Conservation (phyloP, 2,329 filamentous ascomycete genomes). For the Colletotrichum tropicale region DNA sequence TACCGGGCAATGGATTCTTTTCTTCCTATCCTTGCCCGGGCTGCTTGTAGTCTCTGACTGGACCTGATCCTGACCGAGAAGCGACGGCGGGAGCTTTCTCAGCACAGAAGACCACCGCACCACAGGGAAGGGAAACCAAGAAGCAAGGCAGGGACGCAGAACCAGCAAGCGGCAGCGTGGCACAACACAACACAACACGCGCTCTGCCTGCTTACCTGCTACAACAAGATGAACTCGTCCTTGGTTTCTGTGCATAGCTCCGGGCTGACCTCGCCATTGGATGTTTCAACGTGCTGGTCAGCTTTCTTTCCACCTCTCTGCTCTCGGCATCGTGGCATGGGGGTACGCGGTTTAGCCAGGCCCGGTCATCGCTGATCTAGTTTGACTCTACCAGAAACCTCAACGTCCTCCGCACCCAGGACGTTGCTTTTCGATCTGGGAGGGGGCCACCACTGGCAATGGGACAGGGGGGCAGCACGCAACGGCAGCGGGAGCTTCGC, state of each 20-base stretch:
- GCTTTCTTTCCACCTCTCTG: neutral
- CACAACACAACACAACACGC: neutral
- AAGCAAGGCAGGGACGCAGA: neutral
- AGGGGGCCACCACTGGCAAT: neutral
- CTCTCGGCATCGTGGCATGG: conserved; percentile 1
- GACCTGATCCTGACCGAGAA: neutral
- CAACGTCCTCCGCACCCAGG: conserved; percentile 14
- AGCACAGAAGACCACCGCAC: neutral
- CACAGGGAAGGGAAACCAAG: neutral
- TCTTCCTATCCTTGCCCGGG: neutral
- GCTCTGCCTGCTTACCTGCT: neutral
- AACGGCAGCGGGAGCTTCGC: conserved; percentile 6
- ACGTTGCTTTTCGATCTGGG: neutral
- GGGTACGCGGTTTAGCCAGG: neutral
- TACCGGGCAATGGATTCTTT: neutral
- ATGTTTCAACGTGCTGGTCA: conserved; percentile 3
- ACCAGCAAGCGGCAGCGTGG: neutral
- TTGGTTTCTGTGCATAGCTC: neutral
- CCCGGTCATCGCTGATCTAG: conserved; percentile 1
- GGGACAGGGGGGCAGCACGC: neutral
- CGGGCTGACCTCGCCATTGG: neutral
- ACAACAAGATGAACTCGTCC: neutral
- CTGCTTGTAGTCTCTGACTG: neutral
- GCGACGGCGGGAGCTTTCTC: neutral
- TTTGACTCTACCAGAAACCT: conserved; percentile 12